These are phyloP conservation scores for Candida sp. DNA, from an alignment of 1,139 yeast species.

Conservation along the genomic window DNA sequence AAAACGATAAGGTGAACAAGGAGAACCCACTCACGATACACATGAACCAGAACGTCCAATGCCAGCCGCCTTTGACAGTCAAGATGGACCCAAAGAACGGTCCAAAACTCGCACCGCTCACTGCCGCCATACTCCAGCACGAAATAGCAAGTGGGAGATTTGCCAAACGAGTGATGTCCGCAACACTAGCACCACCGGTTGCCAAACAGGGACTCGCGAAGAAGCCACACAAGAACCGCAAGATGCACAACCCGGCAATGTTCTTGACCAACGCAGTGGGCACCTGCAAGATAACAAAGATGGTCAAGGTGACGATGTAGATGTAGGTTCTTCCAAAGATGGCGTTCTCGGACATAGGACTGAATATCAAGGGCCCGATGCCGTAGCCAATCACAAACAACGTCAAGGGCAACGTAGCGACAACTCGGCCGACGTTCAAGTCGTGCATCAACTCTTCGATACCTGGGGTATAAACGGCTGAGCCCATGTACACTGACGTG, in stretches of 20 bases:
- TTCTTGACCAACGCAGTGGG: slow-evolving; percentile 33
- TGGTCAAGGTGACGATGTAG: slow-evolving; percentile 31
- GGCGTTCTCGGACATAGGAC: slow-evolving; percentile 43
- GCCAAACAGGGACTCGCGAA: slow-evolving; percentile 39
- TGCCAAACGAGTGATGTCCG: slow-evolving; percentile 28
- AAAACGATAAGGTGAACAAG: slow-evolving; percentile 26
- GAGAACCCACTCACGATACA: slow-evolving; percentile 31
- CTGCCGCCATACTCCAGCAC: slow-evolving; percentile 38
- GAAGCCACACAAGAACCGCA: slow-evolving; percentile 35
- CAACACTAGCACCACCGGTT: slow-evolving; percentile 39
- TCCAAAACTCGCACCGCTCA: slow-evolving; percentile 41
- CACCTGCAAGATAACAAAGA: slow-evolving; percentile 37
- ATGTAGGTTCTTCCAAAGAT: slow-evolving; percentile 56
- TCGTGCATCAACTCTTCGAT: slow-evolving; percentile 29
- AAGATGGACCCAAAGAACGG: slow-evolving; percentile 40
- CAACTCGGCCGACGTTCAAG: slow-evolving; percentile 27
- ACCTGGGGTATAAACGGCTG: slow-evolving; percentile 67
- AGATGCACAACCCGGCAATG: slow-evolving; percentile 33
- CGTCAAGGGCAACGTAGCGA: slow-evolving; percentile 38
- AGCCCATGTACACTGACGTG: slow-evolving; percentile 59
- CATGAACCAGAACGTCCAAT: slow-evolving; percentile 47
- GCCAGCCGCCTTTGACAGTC: slow-evolving; percentile 32
- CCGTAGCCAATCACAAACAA: slow-evolving; percentile 45
- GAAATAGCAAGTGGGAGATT: slow-evolving; percentile 38
- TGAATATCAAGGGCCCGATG: slow-evolving; percentile 40